These are phyloP conservation scores for Didymella sp. DNA, from an alignment of 2,329 filamentous ascomycete species.

Conservation along the genomic window DNA sequence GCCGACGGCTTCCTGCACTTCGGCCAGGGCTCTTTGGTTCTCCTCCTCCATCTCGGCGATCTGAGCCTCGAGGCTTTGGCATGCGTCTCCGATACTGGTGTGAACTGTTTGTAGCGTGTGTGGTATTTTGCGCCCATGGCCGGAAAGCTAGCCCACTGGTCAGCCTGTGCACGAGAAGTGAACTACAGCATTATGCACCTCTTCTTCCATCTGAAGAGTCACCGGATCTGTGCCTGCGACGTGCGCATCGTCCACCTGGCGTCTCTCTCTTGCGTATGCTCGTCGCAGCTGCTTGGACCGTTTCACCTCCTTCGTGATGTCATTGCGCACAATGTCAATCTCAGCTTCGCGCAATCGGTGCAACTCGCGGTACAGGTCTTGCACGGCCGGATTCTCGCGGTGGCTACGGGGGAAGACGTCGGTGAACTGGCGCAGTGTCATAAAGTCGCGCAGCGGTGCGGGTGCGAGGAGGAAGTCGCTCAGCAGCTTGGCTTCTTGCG, in stretches of 20 bases:
- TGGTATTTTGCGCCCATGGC: conserved; percentile 51
- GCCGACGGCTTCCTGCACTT: conserved; percentile 71
- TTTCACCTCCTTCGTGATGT: conserved; percentile 70
- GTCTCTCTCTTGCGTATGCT: conserved; percentile 62
- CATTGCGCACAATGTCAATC: conserved; percentile 70
- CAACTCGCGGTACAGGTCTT: conserved; percentile 77
- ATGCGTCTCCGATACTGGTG: conserved; percentile 72
- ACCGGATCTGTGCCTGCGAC: conserved; percentile 60
- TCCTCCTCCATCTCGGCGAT: conserved; percentile 71
- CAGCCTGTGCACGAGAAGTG: conserved; percentile 15
- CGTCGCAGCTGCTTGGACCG: conserved; percentile 65
- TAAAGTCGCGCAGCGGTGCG: conserved; percentile 73
- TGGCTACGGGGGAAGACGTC: conserved; percentile 74
- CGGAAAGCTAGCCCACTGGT: conserved; percentile 62
- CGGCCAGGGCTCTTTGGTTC: conserved; percentile 64
- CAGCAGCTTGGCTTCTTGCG: conserved; percentile 77
- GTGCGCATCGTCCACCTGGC: conserved; percentile 64
- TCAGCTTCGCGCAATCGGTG: conserved; percentile 74
- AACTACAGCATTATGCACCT: conserved; percentile 31
- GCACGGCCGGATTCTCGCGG: conserved; percentile 71
- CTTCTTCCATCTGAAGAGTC: conserved; percentile 65
- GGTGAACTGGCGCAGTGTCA: conserved; percentile 77
- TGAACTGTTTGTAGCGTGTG: conserved; percentile 72
- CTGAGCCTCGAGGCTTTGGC: conserved; percentile 70
- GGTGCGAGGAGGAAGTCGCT: conserved; percentile 79